A percentile compares a stretch with the other conserved stretches of the same genome.
Conservation (phyloP, 352 stramenopile species). For the Pythium aquatile region DNA sequence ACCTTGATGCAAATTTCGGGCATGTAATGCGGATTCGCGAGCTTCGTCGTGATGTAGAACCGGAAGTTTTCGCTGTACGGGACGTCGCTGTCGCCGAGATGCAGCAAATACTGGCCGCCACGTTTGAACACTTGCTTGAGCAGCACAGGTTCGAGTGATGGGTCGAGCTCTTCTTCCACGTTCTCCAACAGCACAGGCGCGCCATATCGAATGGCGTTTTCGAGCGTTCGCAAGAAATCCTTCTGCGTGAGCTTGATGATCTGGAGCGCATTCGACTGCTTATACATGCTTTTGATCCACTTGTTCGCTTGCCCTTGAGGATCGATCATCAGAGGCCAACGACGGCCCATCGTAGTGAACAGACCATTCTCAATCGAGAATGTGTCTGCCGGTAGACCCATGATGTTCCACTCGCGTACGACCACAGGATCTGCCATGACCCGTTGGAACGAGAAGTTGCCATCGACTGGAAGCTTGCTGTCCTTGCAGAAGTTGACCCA, state of each 20-base stretch:
- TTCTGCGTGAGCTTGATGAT: constrained; percentile 93
- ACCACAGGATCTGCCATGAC: constrained; percentile 84
- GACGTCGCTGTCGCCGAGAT: constrained; percentile 91
- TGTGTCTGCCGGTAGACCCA: constrained; percentile 89
- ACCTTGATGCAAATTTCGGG: constrained; percentile 95
- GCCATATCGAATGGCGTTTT: constrained; percentile 92
- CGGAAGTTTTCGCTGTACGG: constrained; percentile 92
- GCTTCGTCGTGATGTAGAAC: constrained; percentile 94
- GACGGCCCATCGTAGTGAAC: constrained; percentile 87
- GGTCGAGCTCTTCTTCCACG: constrained; percentile 92
- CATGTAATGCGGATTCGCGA: constrained; percentile 94
- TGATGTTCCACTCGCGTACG: constrained; percentile 91
- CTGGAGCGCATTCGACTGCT: constrained; percentile 63
- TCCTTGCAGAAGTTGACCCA: constrained; percentile 86
- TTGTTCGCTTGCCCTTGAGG: constrained; percentile 93
- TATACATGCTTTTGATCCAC: constrained; percentile 95
- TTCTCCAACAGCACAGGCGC: constrained; percentile 92
- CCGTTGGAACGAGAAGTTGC: constrained; percentile 83
- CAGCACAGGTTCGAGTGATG: constrained; percentile 91
- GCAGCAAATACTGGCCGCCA: constrained; percentile 84
- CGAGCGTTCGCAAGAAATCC: constrained; percentile 90
- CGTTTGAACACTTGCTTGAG: constrained; percentile 94
- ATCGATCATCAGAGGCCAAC: constrained; percentile 95
- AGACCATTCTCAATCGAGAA: constrained; percentile 94
- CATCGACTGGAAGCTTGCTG: constrained; percentile 78